phyloP scores from a whole-genome alignment of 2,329 filamentous ascomycete genomes.

The Pseudocercospora vitis region DNA sequence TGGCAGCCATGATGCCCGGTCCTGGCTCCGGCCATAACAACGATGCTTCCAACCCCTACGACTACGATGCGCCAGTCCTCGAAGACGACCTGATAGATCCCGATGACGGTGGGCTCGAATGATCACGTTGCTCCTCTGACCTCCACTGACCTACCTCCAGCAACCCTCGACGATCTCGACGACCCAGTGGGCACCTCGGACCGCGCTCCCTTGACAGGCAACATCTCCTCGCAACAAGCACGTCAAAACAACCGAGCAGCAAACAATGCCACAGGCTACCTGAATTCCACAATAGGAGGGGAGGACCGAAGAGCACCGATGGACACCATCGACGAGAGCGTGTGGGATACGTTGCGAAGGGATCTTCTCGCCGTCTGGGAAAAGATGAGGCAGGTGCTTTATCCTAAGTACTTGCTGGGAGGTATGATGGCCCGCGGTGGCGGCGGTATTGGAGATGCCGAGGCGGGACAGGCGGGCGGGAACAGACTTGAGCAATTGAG shows the following conservation, averaged over 20 bases:
- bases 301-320: constrained; percentile 86
- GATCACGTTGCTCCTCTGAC: neutral
- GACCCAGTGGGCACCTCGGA: constrained; percentile 59
- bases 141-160: constrained; percentile 44
- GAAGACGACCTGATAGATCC: constrained; percentile 55
- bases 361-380: constrained; percentile 93
- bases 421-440: constrained; percentile 60
- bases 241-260: constrained; percentile 55
- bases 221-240: constrained; percentile 61
- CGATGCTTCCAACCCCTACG: constrained; percentile 33
- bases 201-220: constrained; percentile 78
- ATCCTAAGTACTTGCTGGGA: constrained; percentile 86
- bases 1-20: constrained; percentile 27
- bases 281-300: constrained; percentile 85
- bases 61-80: constrained; percentile 48
- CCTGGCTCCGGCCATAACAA: constrained; percentile 18
- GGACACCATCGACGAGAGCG: constrained; percentile 94
- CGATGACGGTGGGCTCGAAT: constrained; percentile 49
- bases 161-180: constrained; percentile 82
- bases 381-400: constrained; percentile 97
- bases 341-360: constrained; percentile 94
- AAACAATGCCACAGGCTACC: constrained; percentile 70
- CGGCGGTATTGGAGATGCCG: constrained; percentile 55
- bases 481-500: constrained; percentile 52
- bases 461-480: constrained; percentile 45